Percentiles rank a stretch among this genome's conserved stretches.
phyloP scores from a whole-genome alignment of 441 rosid genomes.

The Pelargonium fulgidum region DNA sequence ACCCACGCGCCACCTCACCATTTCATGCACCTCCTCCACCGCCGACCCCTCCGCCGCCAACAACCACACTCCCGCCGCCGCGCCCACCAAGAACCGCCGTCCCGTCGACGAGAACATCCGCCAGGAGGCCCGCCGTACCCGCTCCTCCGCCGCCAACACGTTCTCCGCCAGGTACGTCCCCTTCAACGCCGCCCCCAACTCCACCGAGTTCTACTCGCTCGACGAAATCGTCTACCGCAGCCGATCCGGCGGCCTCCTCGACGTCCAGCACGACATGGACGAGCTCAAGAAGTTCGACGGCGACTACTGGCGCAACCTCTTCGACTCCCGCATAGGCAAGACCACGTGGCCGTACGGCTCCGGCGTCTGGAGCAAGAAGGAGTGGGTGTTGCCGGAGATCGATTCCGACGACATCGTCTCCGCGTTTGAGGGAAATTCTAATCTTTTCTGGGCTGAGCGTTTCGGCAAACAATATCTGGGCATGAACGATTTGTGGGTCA shows the following conservation, averaged over 20 bases:
- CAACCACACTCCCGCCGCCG: slow-evolving; percentile 17
- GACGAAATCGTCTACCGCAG: slow-evolving; percentile 66
- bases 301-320: slow-evolving; percentile 53
- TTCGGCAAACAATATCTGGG: slow-evolving; percentile 50
- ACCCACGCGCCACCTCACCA: slow-evolving; percentile 20
- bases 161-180: slow-evolving; percentile 61
- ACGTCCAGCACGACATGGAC: slow-evolving; percentile 58
- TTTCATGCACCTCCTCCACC: slow-evolving; percentile 38
- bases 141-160: slow-evolving; percentile 29
- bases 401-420: slow-evolving; percentile 61
- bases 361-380: slow-evolving; percentile 70
- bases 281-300: slow-evolving; percentile 50
- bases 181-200: slow-evolving; percentile 38
- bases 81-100: slow-evolving; percentile 32
- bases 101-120: slow-evolving; percentile 46
- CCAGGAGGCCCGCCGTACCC: slow-evolving; percentile 53
- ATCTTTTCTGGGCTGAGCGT: slow-evolving; percentile 68
- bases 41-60: slow-evolving; percentile 23
- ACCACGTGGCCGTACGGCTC: slow-evolving; percentile 70
- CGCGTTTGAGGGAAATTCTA: slow-evolving; percentile 67
- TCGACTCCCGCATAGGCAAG: slow-evolving; percentile 64
- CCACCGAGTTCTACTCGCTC: slow-evolving; percentile 51
- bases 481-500: slow-evolving; percentile 70
- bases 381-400: slow-evolving; percentile 68
- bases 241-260: slow-evolving; percentile 59